A percentile compares a stretch with the other conserved stretches of the same genome.
Evolutionary conservation across 1,284 basidiomycete genomes (phyloP).

Genomic region (Naganishia sp.): DNA sequence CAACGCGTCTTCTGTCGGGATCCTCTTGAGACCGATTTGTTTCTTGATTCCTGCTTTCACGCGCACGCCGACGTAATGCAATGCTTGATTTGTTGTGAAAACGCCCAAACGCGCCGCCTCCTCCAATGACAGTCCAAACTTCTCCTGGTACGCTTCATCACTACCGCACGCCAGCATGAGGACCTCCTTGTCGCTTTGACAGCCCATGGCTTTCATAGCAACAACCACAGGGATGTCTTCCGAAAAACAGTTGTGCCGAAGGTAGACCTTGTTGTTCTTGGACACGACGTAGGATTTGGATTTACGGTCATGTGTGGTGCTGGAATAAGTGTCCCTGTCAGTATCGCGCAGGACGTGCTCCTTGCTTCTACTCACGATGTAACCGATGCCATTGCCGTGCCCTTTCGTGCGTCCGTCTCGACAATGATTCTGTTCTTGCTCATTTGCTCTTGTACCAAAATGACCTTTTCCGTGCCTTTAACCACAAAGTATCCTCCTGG

Average conservation of each 20-base stretch:
- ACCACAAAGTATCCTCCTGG: conserved; percentile 99
- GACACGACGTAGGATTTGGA: conserved; percentile 98
- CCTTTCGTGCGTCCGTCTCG: conserved; percentile 88
- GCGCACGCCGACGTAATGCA: conserved; percentile 91
- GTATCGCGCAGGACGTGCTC: background rate
- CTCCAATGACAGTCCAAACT: conserved; percentile 91
- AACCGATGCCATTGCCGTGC: conserved; percentile 91
- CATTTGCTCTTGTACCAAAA: conserved; percentile 97
- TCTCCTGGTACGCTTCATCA: conserved; percentile 82
- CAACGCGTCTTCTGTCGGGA: conserved; percentile 89
- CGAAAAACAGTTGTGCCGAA: conserved; percentile 97
- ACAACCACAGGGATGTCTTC: conserved; percentile 97
- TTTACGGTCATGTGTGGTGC: conserved; percentile 96
- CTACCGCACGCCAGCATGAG: conserved; percentile 91
- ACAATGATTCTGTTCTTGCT: conserved; percentile 99
- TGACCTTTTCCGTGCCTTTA: conserved; percentile 99
- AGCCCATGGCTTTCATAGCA: conserved; percentile 92
- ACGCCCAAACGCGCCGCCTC: conserved; percentile 80
- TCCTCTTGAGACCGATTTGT: conserved; percentile 65
- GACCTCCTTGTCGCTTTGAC: conserved; percentile 98
- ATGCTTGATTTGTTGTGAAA: conserved; percentile 88
- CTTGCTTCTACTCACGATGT: conserved; percentile 70
- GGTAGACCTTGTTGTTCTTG: conserved; percentile 89
- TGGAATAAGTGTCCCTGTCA: conserved; percentile 44
- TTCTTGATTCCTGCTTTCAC: conserved; percentile 74